phyloP scores from a whole-genome alignment of 352 stramenopile genomes.

The Phytophthora agathidicida region DNA sequence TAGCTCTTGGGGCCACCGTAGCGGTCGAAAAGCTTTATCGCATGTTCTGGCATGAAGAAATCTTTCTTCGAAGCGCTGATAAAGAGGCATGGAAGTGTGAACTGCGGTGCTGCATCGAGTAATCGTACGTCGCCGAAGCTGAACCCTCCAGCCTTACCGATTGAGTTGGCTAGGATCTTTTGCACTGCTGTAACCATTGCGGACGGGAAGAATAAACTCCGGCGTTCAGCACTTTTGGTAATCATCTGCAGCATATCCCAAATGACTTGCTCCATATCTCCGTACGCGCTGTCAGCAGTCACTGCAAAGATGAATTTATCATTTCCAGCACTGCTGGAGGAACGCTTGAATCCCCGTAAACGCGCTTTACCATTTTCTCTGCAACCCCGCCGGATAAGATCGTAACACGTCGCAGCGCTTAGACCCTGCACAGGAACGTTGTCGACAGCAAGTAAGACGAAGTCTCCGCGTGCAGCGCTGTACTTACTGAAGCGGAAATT shows the following conservation, averaged over 20 bases:
- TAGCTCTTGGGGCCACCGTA: conserved; percentile 73
- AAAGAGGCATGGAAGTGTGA: conserved; percentile 68
- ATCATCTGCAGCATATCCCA: conserved; percentile 78
- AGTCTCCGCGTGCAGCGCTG: conserved; percentile 66
- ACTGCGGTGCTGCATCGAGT: conserved; percentile 45
- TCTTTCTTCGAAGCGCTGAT: conserved; percentile 73
- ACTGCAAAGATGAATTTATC: conserved; percentile 71
- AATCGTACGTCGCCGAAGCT: conserved; percentile 58
- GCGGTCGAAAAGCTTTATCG: conserved; percentile 49
- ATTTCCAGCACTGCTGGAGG: conserved; percentile 9
- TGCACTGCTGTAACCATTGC: conserved; percentile 70
- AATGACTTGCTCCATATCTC: conserved; percentile 80
- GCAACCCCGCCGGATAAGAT: conserved; percentile 41
- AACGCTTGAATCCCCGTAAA: conserved; percentile 38
- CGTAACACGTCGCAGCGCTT: conserved; percentile 36
- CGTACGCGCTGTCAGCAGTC: conserved; percentile 66
- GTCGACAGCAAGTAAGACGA: conserved; percentile 69
- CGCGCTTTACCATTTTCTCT: conserved; percentile 20
- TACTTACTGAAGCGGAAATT: conserved; percentile 64
- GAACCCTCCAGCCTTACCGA: conserved; percentile 68
- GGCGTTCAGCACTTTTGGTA: conserved; percentile 70
- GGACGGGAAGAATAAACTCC: conserved; percentile 63
- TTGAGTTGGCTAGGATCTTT: conserved; percentile 72
- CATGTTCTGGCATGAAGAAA: conserved; percentile 72
- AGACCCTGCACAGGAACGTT: conserved; percentile 50